These are phyloP conservation scores for Colletotrichum aenigma DNA, from an alignment of 2,329 filamentous ascomycete species.

Conservation along the genomic window DNA sequence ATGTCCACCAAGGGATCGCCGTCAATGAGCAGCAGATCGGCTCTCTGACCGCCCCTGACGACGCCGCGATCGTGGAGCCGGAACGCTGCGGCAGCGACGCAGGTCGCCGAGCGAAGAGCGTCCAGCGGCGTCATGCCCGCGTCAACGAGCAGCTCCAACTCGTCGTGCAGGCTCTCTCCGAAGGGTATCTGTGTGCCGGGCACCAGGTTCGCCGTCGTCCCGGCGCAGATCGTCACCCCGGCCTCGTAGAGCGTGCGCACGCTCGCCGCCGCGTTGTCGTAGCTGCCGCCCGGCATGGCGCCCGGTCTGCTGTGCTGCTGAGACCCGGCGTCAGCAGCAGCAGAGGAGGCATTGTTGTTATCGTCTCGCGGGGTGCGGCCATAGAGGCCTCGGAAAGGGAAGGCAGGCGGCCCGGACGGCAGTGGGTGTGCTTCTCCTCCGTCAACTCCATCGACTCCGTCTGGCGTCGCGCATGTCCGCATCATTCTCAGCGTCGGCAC, in stretches of 20 bases:
- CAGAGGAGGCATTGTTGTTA: background rate
- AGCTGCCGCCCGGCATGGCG: conserved; percentile 14
- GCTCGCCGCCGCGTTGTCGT: conserved; percentile 25
- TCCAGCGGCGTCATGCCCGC: conserved; percentile 23
- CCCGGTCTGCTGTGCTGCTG: background rate
- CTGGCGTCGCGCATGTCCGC: background rate
- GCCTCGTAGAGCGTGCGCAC: conserved; percentile 28
- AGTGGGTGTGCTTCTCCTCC: rapidly evolving
- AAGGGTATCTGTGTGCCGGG: conserved; percentile 10
- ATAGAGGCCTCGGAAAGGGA: background rate
- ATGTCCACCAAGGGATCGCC: conserved; percentile 33
- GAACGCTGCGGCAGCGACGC: conserved; percentile 23
- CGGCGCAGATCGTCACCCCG: conserved; percentile 32
- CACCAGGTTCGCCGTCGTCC: conserved; percentile 32
- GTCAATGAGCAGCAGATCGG: conserved; percentile 32
- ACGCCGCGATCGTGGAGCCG: conserved; percentile 28
- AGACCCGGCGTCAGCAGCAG: background rate
- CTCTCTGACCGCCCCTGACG: conserved; percentile 26
- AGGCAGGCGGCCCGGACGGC: background rate
- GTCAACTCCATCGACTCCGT: no score
- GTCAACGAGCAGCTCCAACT: conserved; percentile 25
- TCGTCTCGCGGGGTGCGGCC: background rate
- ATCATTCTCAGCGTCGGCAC: conserved; percentile 31
- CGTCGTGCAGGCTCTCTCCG: conserved; percentile 25
- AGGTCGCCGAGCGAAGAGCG: conserved; percentile 24